Evolutionary conservation across 306 rosid species (phyloP).

Genomic region (Cercis canadensis): DNA sequence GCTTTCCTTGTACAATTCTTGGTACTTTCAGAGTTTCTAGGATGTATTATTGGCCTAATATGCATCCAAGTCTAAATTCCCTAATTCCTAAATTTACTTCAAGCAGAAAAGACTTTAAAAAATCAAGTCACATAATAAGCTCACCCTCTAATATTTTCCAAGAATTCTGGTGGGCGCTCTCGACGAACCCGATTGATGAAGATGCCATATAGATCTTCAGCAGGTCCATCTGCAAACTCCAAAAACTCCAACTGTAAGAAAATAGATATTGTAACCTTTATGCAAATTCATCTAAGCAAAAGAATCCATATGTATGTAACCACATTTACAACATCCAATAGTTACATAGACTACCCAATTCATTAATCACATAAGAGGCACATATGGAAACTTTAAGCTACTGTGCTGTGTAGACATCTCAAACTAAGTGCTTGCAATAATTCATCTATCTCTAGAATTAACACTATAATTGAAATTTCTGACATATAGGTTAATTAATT

Average conservation of each 20-base stretch:
- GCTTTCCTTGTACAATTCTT: conserved; percentile 1
- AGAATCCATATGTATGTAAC: no score
- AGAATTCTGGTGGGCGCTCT: conserved; percentile 84
- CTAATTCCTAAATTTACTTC: conserved; percentile 1
- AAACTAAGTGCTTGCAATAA: no score
- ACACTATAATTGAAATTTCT: no score
- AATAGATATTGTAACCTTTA: neutral
- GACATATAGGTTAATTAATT: no score
- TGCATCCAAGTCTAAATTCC: neutral
- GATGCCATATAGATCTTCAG: conserved; percentile 90
- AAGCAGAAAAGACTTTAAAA: neutral
- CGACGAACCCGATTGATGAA: conserved; percentile 91
- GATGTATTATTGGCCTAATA: conserved; percentile 7
- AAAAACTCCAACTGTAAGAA: conserved; percentile 17
- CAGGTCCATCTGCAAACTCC: conserved; percentile 82
- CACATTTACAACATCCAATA: conserved; percentile 11
- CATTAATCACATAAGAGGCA: no score
- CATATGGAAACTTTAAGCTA: no score
- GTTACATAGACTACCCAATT: conserved; percentile 12
- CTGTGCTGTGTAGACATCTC: neutral
- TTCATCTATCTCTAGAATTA: no score
- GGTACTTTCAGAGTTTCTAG: neutral
- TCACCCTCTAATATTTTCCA: conserved; percentile 89
- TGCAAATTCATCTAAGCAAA: neutral
- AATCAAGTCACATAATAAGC: conserved; percentile 42